These are phyloP conservation scores for Sequoia sempervirens DNA, from an alignment of 75 land plant genomes.

Conservation along the genomic window DNA sequence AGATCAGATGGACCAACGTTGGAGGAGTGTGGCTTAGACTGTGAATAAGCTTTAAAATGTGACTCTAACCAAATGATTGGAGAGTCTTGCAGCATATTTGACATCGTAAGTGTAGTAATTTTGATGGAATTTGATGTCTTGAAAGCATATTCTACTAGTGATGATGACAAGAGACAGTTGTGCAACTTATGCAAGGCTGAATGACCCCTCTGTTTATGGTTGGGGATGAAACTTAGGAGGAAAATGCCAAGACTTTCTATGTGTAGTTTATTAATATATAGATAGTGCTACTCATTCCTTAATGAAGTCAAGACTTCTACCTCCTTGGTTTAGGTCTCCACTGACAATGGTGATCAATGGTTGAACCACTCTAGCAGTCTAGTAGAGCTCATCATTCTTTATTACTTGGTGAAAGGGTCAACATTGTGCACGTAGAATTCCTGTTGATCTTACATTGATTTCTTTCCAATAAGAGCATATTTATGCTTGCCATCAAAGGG, in stretches of 20 bases:
- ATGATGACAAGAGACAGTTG: not conserved
- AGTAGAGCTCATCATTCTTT: conserved; percentile 10
- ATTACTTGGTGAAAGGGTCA: conserved; percentile 10
- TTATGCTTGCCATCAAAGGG: conserved; percentile 11
- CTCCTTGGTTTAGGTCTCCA: conserved; percentile 1
- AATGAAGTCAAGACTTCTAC: conserved; percentile 1
- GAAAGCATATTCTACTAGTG: conserved; percentile 7
- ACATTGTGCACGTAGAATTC: conserved; percentile 2
- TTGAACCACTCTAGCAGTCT: not conserved
- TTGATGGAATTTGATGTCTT: not conserved
- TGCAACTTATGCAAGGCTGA: not conserved
- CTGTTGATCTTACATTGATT: conserved; percentile 11
- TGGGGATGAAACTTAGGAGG: conserved; percentile 2
- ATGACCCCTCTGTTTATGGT: not conserved
- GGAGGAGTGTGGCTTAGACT: conserved; percentile 72
- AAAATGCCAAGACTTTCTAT: not conserved
- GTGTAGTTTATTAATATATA: conserved; percentile 8
- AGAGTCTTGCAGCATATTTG: conserved; percentile 3
- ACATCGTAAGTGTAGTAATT: not conserved
- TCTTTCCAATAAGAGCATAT: conserved; percentile 12
- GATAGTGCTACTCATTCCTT: not conserved
- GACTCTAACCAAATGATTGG: not conserved
- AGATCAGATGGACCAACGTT: conserved; percentile 50
- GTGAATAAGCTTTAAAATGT: conserved; percentile 23
- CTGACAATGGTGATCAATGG: not conserved